A percentile compares a stretch with the other conserved stretches of the same genome.
phyloP scores from a whole-genome alignment of 2,329 filamentous ascomycete genomes.

The Trichoderma harzianum region DNA sequence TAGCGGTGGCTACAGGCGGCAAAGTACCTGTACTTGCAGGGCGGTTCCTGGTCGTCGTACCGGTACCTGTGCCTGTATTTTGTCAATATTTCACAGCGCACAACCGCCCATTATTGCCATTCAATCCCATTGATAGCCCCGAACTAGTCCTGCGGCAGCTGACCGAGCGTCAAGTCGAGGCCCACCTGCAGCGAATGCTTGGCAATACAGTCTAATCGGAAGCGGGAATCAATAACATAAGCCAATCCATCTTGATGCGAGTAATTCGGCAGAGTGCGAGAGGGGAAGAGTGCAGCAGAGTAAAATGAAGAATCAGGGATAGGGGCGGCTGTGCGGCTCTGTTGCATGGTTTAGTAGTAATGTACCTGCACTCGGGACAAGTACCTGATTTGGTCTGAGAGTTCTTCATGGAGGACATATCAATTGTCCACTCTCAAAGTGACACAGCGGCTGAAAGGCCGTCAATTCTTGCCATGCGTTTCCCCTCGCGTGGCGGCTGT shows the following conservation, averaged over 20 bases:
- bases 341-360: not conserved
- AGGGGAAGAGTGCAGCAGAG: not conserved
- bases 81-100: not conserved
- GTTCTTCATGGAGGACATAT: too few relatives aligned
- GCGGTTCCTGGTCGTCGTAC: not conserved
- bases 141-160: not conserved
- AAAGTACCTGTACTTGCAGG: not conserved
- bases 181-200: not conserved
- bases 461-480: not conserved
- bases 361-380: too few relatives aligned
- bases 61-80: not conserved
- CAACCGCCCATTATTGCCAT: not conserved
- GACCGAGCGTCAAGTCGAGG: not conserved
- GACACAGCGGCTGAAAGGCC: not conserved
- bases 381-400: too few relatives aligned
- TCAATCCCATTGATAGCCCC: not conserved
- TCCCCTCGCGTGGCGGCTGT: not conserved
- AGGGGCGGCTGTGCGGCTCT: not conserved
- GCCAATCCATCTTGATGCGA: not conserved
- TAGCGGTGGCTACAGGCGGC: not conserved
- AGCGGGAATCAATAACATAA: not conserved
- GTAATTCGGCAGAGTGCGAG: conserved; percentile 1
- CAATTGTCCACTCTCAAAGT: not conserved
- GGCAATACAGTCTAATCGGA: not conserved
- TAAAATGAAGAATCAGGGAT: not conserved